Base-by-base conservation (phyloP, 768 basidiomycete species). In the Amyloporia xantha region DNA sequence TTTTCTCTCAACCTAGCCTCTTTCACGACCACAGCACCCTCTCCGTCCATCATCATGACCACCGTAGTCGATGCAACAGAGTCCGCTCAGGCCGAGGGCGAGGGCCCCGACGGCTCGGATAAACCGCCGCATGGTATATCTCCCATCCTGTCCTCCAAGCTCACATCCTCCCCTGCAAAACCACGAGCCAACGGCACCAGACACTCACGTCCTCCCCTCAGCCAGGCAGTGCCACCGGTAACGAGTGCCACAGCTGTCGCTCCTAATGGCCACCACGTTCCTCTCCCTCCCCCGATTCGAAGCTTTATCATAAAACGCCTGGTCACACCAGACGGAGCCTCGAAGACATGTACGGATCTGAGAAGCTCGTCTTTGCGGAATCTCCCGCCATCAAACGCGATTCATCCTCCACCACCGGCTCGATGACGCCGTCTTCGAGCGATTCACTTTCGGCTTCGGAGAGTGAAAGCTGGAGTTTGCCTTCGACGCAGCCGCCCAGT, bases 401-500 rank as follows among this genome's bases (percentile, higher is more conserved):
- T 23, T 62, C 64, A 21, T 62, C 58, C 23, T 67, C 72, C 12
- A 74, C 79, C 37, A 61, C 64, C 10, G 60, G 59, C 26, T 69
- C 72, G 33, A 71, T 69, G 45, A 69, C 68, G 13, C 65, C 70
- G 37, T 59, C 68, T 41, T 48, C 56, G 48, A 66, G 61, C 61
- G 70, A 72, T 54, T 73, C 74, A 2, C 79, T 81, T 1, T 78
- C 77, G 3, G 66, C 67, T 1, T 77, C 76, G 20, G 82, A 83
- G 26, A 77, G 75, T 57, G 81, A 78, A 52, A 77, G 69, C 66
- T 77, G 70, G 60, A 84, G 81, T 54, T 70, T 73, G 15, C 82
- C 84, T 2, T 79, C 83, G 2, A 83, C 78, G 12, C 70, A 77
- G 35, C 75, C 82, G 0, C 74, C 81, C 3, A 84, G 79, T 44